Evolutionary conservation across 192 early-diverging fungal genomes (phyloP), one percentile per base, ranked within the genome.

Genomic region (Podila epigama): DNA sequence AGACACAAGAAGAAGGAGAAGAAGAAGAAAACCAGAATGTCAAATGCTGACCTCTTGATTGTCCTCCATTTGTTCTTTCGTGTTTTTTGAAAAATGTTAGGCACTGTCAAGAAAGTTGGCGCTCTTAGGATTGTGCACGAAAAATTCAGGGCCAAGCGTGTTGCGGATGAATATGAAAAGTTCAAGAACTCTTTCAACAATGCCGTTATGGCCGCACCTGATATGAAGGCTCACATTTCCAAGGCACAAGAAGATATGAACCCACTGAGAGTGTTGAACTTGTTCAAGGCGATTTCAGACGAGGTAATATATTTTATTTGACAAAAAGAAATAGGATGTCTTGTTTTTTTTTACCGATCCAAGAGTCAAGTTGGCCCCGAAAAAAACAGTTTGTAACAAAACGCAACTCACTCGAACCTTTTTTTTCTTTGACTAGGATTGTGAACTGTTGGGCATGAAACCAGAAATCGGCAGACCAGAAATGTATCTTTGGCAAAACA

Each of bases 101-200:
- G 93, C 22, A 89, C 90, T 20, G 95, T 98, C 1, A 98, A 98
- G 79, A 98, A 98, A 80, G 96, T 94, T 12, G 95, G 95, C 0
- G 93, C 95, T 10, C 81, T 98, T 28, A 98, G 97, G 81, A 90
- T 98, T 56, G 86, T 97, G 4, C 98, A 98, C 81, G 98, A 99
- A 68, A 95, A 95, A 70, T 98, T 85, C 78, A 88, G 92, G 65
- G 82, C 92, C 65, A 96, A 94, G 79, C 84, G 88, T 64, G 92
- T 91, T 12, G 87, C 87, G 0, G 89, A 88, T 1, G 95, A 95
- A 64, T 81, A 83, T 31, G 88, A 85, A 7, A 80, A 86, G 63
- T 96, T 90, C 69, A 86, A 90, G 51, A 82, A 79, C 34, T 87
- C 95, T 6, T 93, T 98, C 69, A 88, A 88, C 27, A 88, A 86